Conservation (phyloP, 768 basidiomycete genomes). For the Lentinula sp. region DNA sequence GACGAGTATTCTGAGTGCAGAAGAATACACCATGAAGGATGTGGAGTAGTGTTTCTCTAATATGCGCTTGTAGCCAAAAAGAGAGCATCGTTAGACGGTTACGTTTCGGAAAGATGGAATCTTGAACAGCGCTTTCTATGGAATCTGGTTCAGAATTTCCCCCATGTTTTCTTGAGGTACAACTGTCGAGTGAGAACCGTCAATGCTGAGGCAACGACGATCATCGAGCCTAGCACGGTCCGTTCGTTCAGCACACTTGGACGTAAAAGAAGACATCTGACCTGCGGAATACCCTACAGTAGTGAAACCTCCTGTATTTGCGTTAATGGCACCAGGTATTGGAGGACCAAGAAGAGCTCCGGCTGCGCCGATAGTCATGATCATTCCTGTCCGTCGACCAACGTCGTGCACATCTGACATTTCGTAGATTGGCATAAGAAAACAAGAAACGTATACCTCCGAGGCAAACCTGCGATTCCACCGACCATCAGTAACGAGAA, state of each 20-base stretch:
- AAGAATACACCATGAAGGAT: no score
- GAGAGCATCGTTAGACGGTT: no score
- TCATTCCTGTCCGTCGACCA: constrained; percentile 52
- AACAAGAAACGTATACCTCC: constrained; percentile 42
- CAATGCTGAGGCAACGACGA: constrained; percentile 1
- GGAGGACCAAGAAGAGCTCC: constrained; percentile 57
- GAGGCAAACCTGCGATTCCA: constrained; percentile 32
- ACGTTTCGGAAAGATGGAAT: no score
- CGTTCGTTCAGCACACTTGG: no score
- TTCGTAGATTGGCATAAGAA: constrained; percentile 38
- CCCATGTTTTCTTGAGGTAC: background rate
- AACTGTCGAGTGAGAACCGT: constrained; percentile 8
- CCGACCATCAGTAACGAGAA: background rate
- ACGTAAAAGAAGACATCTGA: constrained; percentile 12
- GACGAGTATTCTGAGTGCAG: no score
- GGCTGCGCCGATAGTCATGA: constrained; percentile 42
- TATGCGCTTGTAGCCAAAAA: no score
- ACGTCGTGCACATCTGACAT: constrained; percentile 50
- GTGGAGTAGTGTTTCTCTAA: no score
- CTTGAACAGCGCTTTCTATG: background rate
- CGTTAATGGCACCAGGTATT: constrained; percentile 54
- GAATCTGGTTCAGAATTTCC: background rate
- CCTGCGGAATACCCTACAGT: constrained; percentile 47
- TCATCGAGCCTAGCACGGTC: constrained; percentile 2
- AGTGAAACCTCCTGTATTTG: constrained; percentile 35